These are phyloP conservation scores for Geranium brycei DNA, from an alignment of 345 rosid species.

Conservation along the genomic window DNA sequence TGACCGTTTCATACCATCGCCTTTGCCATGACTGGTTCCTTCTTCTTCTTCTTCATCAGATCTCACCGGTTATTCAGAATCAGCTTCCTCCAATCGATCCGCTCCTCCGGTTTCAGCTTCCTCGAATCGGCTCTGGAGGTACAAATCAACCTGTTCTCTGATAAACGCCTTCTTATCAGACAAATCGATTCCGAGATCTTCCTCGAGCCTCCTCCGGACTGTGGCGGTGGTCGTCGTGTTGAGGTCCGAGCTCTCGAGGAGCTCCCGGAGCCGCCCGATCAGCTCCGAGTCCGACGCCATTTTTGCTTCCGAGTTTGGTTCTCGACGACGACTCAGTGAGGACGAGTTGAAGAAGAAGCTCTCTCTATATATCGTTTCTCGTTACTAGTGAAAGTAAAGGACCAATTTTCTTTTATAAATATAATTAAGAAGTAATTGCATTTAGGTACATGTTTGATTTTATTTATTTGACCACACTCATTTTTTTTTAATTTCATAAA, in stretches of 20 bases:
- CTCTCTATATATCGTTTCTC: too few relatives aligned
- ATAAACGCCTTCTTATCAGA: conserved; percentile 46
- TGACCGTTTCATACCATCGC: conserved; percentile 19
- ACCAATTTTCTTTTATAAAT: too few relatives aligned
- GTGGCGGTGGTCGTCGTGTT: conserved; percentile 60
- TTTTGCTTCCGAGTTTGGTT: conserved; percentile 5
- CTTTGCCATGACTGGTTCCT: conserved; percentile 16
- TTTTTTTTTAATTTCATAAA: too few relatives aligned
- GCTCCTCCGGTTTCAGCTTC: conserved; percentile 14
- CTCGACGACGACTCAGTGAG: too few relatives aligned
- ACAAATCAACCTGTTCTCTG: conserved; percentile 61
- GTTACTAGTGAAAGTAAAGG: too few relatives aligned
- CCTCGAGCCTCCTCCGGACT: conserved; percentile 59
- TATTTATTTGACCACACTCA: too few relatives aligned
- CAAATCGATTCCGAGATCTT: conserved; percentile 48
- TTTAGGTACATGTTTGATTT: too few relatives aligned
- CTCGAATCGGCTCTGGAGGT: conserved; percentile 34
- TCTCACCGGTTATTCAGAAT: conserved; percentile 11
- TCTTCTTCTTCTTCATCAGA: conserved; percentile 16
- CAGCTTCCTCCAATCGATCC: conserved; percentile 18
- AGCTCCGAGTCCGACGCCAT: conserved; percentile 70
- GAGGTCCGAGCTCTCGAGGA: conserved; percentile 59
- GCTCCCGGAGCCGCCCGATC: conserved; percentile 54
- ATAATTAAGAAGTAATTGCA: too few relatives aligned
- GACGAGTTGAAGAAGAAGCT: too few relatives aligned